Conservation (phyloP, 2,329 filamentous ascomycete genomes). For the Curvularia spicifera region DNA sequence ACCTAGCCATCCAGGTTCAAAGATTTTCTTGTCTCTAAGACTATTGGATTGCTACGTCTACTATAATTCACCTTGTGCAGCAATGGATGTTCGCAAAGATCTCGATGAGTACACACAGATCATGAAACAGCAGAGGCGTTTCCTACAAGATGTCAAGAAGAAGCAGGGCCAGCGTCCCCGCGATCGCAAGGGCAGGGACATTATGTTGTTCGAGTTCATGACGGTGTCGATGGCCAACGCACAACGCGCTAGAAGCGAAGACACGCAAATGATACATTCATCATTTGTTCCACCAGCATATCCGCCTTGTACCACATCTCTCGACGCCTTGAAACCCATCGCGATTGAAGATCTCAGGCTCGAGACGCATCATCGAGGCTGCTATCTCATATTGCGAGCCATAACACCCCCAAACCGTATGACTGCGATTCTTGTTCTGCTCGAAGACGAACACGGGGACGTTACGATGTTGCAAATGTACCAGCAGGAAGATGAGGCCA, state of each 20-base stretch:
- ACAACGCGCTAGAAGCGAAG: background rate
- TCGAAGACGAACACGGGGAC: constrained; percentile 18
- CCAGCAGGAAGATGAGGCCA: constrained; percentile 45
- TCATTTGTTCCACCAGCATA: constrained; percentile 32
- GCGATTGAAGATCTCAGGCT: constrained; percentile 44
- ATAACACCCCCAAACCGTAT: constrained; percentile 31
- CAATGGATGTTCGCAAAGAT: constrained; percentile 4
- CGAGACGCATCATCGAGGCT: constrained; percentile 52
- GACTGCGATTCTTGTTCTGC: constrained; percentile 17
- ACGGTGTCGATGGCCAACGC: constrained; percentile 6
- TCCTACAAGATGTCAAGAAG: constrained; percentile 17
- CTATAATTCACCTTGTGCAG: background rate
- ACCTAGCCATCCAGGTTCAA: too few species aligned
- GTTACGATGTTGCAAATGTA: constrained; percentile 16
- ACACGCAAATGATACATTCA: constrained; percentile 6
- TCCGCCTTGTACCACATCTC: constrained; percentile 22
- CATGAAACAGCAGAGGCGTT: constrained; percentile 10
- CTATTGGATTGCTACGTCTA: too few species aligned
- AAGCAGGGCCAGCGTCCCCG: constrained; percentile 19
- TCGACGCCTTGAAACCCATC: constrained; percentile 22
- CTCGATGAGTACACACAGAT: background rate
- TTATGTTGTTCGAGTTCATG: constrained; percentile 18
- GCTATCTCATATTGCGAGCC: constrained; percentile 43
- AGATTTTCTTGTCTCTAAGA: too few species aligned
- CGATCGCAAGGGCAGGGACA: constrained; percentile 21